Evolutionary conservation across 176 grass and related monocot species (phyloP).

Genomic region (Carex scoparia): DNA sequence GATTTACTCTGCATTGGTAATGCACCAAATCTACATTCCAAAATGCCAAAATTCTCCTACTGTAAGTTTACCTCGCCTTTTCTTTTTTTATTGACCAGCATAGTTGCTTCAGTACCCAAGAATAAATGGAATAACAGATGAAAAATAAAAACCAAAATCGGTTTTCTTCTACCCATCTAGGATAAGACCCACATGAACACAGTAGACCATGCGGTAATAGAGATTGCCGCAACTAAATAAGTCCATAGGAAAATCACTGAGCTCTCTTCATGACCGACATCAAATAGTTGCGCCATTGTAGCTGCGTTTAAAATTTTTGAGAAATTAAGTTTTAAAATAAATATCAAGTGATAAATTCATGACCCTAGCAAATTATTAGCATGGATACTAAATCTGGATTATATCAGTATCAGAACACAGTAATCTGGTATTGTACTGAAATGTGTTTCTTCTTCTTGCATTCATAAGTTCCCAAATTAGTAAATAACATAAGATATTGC

Average conservation of each 20-base stretch:
- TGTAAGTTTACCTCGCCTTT: not conserved
- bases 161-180: slow-evolving; percentile 12
- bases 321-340: not conserved
- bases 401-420: not conserved
- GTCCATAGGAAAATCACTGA: slow-evolving; percentile 77
- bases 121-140: not conserved
- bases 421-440: too few relatives aligned
- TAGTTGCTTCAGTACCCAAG: not conserved
- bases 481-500: not conserved
- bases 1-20: not conserved
- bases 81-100: not conserved
- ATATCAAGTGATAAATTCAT: not conserved
- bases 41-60: not conserved
- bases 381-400: not conserved
- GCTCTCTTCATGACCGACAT: slow-evolving; percentile 66
- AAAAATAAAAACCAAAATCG: not conserved
- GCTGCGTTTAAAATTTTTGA: slow-evolving; percentile 21
- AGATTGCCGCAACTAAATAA: slow-evolving; percentile 42
- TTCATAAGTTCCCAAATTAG: not conserved
- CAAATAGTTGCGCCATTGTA: slow-evolving; percentile 73
- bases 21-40: not conserved
- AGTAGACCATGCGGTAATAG: slow-evolving; percentile 71
- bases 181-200: slow-evolving; percentile 72
- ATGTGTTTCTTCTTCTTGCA: too few relatives aligned
- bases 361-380: not conserved